Percentiles rank a stretch among this genome's conserved stretches.
Evolutionary conservation across 208 protist genomes (phyloP).

Genomic region (Porcisia hertigi): DNA sequence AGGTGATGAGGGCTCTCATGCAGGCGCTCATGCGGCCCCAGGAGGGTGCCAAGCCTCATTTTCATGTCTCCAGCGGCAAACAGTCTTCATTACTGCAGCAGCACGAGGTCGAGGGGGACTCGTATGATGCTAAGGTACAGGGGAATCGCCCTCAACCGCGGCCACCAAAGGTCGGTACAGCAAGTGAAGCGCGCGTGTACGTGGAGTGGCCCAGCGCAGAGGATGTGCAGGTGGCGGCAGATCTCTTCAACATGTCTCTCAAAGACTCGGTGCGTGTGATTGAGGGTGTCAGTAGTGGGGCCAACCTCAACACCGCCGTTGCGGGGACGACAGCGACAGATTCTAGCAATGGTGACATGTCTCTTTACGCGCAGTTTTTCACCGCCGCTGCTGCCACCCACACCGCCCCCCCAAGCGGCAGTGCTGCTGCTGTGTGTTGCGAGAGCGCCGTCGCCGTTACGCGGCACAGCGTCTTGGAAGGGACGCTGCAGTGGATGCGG

Average conservation of each 20-base stretch:
- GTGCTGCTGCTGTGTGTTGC: constrained; percentile 2
- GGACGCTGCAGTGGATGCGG: constrained; percentile 38
- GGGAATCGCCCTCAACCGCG: not conserved
- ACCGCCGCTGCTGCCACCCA: not conserved
- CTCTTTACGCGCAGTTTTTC: not conserved
- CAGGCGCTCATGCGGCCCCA: constrained; percentile 19
- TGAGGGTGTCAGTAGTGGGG: not conserved
- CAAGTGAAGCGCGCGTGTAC: constrained; percentile 11
- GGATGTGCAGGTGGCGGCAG: constrained; percentile 16
- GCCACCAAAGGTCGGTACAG: constrained; percentile 3
- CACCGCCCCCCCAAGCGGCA: not conserved
- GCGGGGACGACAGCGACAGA: not conserved
- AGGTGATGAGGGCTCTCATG: constrained; percentile 15
- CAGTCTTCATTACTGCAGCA: not conserved
- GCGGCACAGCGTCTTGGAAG: constrained; percentile 42
- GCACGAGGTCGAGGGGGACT: not conserved
- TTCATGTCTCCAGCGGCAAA: not conserved
- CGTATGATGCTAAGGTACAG: not conserved
- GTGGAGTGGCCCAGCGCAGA: constrained; percentile 17
- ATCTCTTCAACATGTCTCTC: constrained; percentile 19
- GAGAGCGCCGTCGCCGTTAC: constrained; percentile 39
- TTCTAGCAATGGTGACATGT: not conserved
- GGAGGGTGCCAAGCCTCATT: not conserved
- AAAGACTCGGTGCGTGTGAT: constrained; percentile 12
- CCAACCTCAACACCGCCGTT: not conserved